A percentile compares a stretch with the other conserved stretches of the same genome.
Conservation (phyloP, 805 yeast species). For the Ogataea methylovora region DNA sequence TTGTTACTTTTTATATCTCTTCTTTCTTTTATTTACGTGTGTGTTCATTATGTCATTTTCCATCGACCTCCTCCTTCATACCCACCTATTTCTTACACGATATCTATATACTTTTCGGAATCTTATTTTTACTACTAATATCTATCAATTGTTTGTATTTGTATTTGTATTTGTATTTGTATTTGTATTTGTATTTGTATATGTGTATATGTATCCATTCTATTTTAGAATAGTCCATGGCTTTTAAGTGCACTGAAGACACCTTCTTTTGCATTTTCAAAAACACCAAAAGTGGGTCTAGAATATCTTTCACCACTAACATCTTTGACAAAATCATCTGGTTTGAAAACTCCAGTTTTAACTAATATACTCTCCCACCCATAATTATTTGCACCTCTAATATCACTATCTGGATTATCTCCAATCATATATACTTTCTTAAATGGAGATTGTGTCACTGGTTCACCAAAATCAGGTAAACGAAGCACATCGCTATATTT, state of each 20-base stretch:
- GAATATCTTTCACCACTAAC: constrained; percentile 24
- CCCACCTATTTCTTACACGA: too few species aligned
- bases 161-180: background rate
- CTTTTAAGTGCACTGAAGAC: constrained; percentile 24
- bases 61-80: too few species aligned
- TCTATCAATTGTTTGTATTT: background rate
- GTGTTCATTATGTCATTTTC: too few species aligned
- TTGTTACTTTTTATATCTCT: too few species aligned
- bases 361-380: constrained; percentile 90
- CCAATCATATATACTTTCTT: constrained; percentile 87
- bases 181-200: background rate
- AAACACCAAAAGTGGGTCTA: constrained; percentile 42
- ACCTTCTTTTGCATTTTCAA: constrained; percentile 40
- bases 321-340: constrained; percentile 12
- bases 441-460: constrained; percentile 35
- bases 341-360: constrained; percentile 72
- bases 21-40: too few species aligned
- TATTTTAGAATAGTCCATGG: constrained; percentile 1
- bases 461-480: constrained; percentile 37
- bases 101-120: too few species aligned
- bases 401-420: constrained; percentile 92
- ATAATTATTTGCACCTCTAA: constrained; percentile 75
- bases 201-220: too few species aligned
- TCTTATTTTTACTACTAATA: too few species aligned
- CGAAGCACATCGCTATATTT: constrained; percentile 15